Evolutionary conservation across 2,329 filamentous ascomycete genomes (phyloP).

Genomic region (Dichotomopilus funicola): DNA sequence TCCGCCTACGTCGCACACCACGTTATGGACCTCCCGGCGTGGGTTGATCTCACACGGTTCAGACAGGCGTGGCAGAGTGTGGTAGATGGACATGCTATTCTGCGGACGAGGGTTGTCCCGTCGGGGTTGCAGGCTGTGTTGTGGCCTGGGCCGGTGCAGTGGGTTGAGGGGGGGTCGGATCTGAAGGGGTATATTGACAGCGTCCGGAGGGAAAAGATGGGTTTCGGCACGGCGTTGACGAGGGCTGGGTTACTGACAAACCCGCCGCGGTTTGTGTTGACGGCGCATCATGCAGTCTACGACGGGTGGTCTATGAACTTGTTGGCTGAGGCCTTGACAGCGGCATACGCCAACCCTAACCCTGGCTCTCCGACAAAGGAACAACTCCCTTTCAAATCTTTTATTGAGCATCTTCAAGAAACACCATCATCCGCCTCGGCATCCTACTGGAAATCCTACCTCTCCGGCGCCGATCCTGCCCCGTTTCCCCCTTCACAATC

Average conservation of each 20-base stretch:
- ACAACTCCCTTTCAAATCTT: no score
- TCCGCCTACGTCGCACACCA: slow-evolving; percentile 46
- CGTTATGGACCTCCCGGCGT: slow-evolving; percentile 33
- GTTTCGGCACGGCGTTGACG: slow-evolving; percentile 11
- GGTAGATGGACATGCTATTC: neutral
- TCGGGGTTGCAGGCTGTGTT: slow-evolving; percentile 6
- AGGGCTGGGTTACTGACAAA: slow-evolving; percentile 7
- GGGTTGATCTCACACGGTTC: slow-evolving; percentile 1
- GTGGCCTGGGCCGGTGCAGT: neutral
- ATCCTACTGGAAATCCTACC: slow-evolving; percentile 1
- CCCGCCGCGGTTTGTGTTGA: slow-evolving; percentile 11
- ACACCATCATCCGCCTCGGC: slow-evolving; percentile 8
- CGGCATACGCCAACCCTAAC: neutral
- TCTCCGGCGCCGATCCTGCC: slow-evolving; percentile 9
- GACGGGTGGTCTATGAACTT: slow-evolving; percentile 17
- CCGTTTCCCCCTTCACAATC: slow-evolving; percentile 7
- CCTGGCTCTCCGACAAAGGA: neutral
- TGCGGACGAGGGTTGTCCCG: slow-evolving; percentile 10
- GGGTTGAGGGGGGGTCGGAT: slow-evolving; percentile 1
- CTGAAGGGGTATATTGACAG: neutral
- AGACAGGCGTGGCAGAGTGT: neutral
- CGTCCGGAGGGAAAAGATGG: slow-evolving; percentile 4
- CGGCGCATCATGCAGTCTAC: slow-evolving; percentile 16
- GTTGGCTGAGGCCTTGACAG: slow-evolving; percentile 7
- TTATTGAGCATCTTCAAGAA: no score